Base-by-base conservation (phyloP, 2,329 filamentous ascomycete genomes). In the Fusarium burgessii region DNA sequence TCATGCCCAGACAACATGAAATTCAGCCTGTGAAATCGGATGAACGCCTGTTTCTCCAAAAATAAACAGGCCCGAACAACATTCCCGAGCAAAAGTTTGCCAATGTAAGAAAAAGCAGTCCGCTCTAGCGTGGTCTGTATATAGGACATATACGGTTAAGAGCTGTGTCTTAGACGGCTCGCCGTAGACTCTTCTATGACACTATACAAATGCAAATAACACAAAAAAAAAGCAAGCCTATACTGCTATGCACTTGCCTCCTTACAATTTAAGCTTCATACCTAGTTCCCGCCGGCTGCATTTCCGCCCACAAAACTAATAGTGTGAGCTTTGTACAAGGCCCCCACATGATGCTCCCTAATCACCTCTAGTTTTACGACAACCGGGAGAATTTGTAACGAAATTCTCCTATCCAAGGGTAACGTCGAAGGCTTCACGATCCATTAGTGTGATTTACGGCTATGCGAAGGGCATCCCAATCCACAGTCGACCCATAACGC, bases 291-390 rank as follows among this genome's bases (percentile, higher is more conserved):
- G 27, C 15, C 17, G 35, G 35, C 20, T 43, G 15, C 10, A 20
- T 58, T 47, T 40, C 38, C 35, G 27, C 58, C 18, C 41, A 47
- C 29, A 46, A 33, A 23, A 38, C 3, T 6, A 14, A 45, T 29
- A 46, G 29, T 46, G 14, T 35, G 23, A 29, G 32, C 23, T 49
- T 59, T 49, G 36, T 45, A 32, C 45, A 27, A 20, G 15, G 23
- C 36, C 43, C 36, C 40, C 45, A 60, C 52, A 33, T 23, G 17
- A 59, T 60, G 18, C 11, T 33, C 51, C 38, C 32, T 66, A 27
- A 45, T 65, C 43, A 25, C 33, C 43, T 33, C 35, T 41, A 36
- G 25, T 20, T 42, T 65, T 25, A 5, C 27, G 15, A 20, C 12
- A 13, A n/a, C 25, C 25, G 23, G 15, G 32, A 23, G 18, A n/a